Conservation (phyloP, 2,329 filamentous ascomycete genomes). For the Trichoderma koningiopsis region DNA sequence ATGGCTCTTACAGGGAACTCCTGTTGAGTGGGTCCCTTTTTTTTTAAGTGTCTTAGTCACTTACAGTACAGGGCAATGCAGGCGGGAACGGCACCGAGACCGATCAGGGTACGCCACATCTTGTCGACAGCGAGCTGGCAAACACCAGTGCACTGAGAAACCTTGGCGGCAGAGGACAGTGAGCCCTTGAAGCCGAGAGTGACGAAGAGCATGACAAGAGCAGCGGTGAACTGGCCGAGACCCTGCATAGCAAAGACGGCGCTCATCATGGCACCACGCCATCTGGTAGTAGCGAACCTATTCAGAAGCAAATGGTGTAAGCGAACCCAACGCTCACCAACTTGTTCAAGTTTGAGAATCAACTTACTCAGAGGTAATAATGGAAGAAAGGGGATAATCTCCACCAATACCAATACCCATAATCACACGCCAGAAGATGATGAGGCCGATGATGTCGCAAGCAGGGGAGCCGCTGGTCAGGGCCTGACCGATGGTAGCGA, state of each 20-base stretch:
- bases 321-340: neutral
- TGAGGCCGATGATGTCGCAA: constrained; percentile 63
- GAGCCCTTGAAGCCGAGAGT: constrained; percentile 70
- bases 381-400: constrained; percentile 79
- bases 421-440: constrained; percentile 81
- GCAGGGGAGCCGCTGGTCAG: constrained; percentile 64
- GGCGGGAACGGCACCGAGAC: constrained; percentile 77
- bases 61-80: constrained; percentile 76
- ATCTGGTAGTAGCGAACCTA: constrained; percentile 74
- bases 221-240: constrained; percentile 75
- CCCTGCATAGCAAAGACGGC: constrained; percentile 88
- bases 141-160: constrained; percentile 53
- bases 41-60: constrained; percentile 24
- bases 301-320: neutral
- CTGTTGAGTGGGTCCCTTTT: too few species aligned
- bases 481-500: constrained; percentile 72
- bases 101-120: constrained; percentile 83
- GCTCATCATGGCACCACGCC: constrained; percentile 85
- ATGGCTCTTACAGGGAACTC: too few species aligned
- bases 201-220: constrained; percentile 74
- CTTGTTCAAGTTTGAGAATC: neutral
- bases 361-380: constrained; percentile 77
- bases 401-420: constrained; percentile 56
- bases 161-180: constrained; percentile 53
- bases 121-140: constrained; percentile 65